These are phyloP conservation scores for Arthrobotrys musiformis DNA, from an alignment of 2,329 filamentous ascomycete species.

Conservation along the genomic window DNA sequence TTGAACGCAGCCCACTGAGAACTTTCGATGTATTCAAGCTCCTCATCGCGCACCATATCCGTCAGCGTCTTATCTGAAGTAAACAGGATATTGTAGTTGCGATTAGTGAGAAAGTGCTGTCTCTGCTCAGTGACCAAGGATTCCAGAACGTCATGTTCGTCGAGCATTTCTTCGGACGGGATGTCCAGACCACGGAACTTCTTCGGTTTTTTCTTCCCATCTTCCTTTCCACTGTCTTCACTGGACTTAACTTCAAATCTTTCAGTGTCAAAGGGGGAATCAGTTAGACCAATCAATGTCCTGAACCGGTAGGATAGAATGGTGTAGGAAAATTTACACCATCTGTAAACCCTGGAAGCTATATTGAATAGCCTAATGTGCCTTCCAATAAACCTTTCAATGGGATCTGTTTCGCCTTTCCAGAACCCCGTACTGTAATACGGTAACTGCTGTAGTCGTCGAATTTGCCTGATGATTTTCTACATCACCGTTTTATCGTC, in stretches of 20 bases:
- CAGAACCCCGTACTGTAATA: not conserved
- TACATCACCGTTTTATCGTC: not conserved
- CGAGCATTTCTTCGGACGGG: not conserved
- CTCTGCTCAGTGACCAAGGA: not conserved
- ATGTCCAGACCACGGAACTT: not conserved
- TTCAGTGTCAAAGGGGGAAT: not conserved
- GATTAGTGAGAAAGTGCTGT: slow-evolving; percentile 15
- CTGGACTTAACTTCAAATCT: not conserved
- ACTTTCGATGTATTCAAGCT: not conserved
- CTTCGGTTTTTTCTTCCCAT: not conserved
- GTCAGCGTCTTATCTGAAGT: not conserved
- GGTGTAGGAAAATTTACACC: not conserved
- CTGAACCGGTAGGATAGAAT: not conserved
- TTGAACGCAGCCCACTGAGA: not conserved
- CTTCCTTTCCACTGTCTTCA: not conserved
- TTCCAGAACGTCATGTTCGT: not conserved
- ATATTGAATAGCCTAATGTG: not conserved
- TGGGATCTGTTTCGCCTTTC: not conserved
- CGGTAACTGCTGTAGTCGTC: not conserved
- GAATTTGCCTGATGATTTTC: not conserved
- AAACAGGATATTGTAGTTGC: slow-evolving; percentile 40
- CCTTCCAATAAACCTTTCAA: not conserved
- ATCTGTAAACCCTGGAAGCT: not conserved
- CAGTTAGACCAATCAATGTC: not conserved
- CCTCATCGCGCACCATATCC: not conserved